These are phyloP conservation scores for Hymenoscyphus albidus DNA, from an alignment of 2,329 filamentous ascomycete genomes.

Conservation along the genomic window DNA sequence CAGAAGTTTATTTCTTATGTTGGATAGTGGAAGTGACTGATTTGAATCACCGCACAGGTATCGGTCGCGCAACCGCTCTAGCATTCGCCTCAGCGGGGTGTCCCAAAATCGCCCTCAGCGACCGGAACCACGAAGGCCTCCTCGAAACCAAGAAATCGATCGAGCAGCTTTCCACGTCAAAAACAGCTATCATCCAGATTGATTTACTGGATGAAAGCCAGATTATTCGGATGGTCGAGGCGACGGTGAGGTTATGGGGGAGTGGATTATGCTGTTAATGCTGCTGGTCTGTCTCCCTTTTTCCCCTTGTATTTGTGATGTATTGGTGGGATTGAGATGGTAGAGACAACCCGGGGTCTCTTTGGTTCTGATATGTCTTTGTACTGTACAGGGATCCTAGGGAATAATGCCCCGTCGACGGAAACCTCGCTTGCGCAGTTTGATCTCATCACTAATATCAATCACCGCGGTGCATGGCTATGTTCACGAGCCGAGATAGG, in stretches of 20 bases:
- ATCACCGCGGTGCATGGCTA: constrained; percentile 45
- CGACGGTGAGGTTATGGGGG: constrained; percentile 36
- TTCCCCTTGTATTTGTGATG: not conserved
- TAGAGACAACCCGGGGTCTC: not conserved
- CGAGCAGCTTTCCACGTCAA: constrained; percentile 20
- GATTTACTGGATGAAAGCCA: constrained; percentile 38
- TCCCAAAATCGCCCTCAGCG: constrained; percentile 40
- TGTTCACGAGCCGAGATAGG: constrained; percentile 41
- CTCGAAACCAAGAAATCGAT: constrained; percentile 31
- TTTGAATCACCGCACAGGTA: constrained; percentile 39
- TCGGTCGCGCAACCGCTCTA: constrained; percentile 41
- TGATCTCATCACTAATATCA: constrained; percentile 41
- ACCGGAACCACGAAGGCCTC: constrained; percentile 39
- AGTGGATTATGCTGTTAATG: constrained; percentile 46
- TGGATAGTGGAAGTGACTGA: not conserved
- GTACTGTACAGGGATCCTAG: constrained; percentile 21
- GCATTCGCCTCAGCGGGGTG: constrained; percentile 45
- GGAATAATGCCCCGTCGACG: constrained; percentile 24
- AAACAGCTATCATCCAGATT: constrained; percentile 30
- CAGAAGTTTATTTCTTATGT: no score
- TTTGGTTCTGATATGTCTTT: not conserved
- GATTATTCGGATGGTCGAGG: constrained; percentile 36
- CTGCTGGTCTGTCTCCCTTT: constrained; percentile 35
- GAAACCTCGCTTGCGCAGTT: constrained; percentile 39
- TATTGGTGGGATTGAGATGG: no score